These are phyloP conservation scores for Penicillium griseofulvum DNA, from an alignment of 2,329 filamentous ascomycete genomes.

Conservation along the genomic window DNA sequence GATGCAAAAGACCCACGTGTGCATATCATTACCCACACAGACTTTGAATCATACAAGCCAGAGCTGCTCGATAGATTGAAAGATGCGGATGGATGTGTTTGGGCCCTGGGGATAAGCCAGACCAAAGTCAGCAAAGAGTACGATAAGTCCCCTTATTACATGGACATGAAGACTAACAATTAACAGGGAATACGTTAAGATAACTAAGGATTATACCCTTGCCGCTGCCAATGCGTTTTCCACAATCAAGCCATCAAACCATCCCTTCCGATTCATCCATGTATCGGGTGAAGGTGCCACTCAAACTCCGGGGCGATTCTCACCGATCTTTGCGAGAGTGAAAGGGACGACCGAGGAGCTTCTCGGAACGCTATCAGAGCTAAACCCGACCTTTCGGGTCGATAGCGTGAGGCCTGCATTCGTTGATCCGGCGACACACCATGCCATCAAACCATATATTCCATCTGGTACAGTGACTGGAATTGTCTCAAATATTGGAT, in stretches of 20 bases:
- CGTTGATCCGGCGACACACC: constrained; percentile 53
- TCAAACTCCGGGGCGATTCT: constrained; percentile 52
- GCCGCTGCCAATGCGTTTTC: constrained; percentile 62
- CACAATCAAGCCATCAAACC: constrained; percentile 46
- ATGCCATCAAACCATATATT: constrained; percentile 39
- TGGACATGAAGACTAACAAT: constrained; percentile 1
- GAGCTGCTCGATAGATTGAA: constrained; percentile 59
- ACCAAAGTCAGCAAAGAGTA: constrained; percentile 59
- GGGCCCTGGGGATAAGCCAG: constrained; percentile 68
- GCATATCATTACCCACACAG: constrained; percentile 64
- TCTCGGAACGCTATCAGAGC: constrained; percentile 54
- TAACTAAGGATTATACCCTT: constrained; percentile 66
- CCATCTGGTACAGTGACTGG: constrained; percentile 23
- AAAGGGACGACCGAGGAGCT: constrained; percentile 66
- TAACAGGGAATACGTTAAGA: constrained; percentile 60
- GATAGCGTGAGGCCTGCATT: constrained; percentile 59
- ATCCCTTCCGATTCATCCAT: constrained; percentile 64
- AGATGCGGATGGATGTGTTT: constrained; percentile 67
- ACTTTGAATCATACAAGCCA: constrained; percentile 62
- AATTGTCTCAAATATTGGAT: constrained; percentile 22
- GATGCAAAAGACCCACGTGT: constrained; percentile 45
- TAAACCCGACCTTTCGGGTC: constrained; percentile 48
- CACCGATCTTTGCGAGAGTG: constrained; percentile 58
- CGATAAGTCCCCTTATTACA: constrained; percentile 14
- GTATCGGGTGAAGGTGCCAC: constrained; percentile 57